Evolutionary conservation across 441 rosid species (phyloP).

Genomic region (Erysimum cheiri): DNA sequence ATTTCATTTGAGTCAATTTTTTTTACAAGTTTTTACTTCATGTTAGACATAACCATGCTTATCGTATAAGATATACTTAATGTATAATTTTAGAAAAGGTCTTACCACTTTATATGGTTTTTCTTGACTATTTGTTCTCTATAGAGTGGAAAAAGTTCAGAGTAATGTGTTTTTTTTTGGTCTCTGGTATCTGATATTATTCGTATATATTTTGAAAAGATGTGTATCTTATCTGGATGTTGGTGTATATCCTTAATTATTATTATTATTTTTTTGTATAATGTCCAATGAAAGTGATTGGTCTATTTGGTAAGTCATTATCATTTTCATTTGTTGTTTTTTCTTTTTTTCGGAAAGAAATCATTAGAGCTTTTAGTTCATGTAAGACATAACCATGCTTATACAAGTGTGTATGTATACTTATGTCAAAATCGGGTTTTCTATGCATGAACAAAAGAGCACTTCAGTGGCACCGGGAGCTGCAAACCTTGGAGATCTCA

Average conservation of each 20-base stretch:
- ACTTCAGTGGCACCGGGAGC: conserved; percentile 27
- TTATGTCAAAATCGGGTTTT: conserved; percentile 14
- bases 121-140: conserved; percentile 15
- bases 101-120: background rate
- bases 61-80: background rate
- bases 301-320: conserved; percentile 16
- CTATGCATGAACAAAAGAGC: conserved; percentile 14
- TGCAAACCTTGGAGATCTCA: conserved; percentile 24
- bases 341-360: too few species aligned
- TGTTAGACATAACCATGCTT: background rate
- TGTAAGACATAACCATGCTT: conserved; percentile 3
- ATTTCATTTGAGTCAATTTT: background rate
- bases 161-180: background rate
- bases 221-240: conserved; percentile 10
- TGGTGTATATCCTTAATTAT: background rate
- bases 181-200: background rate
- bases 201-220: background rate
- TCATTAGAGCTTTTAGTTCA: background rate
- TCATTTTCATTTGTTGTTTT: background rate
- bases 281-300: conserved; percentile 22
- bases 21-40: too few species aligned
- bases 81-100: background rate
- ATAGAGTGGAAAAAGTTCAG: background rate
- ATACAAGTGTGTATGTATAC: conserved; percentile 6
- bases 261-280: background rate